These are phyloP conservation scores for sorghum (Sorghum bicolor) DNA, from an alignment of 176 grass and related monocot genomes.

Conservation along the genomic window Sorghum_bicolor_NCBIv3 NC_012870.2:3718501-3719000, in stretches of 20 bases:
- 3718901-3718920: constrained; percentile 67
- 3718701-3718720: constrained; percentile 39
- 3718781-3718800: constrained; percentile 86
- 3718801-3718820: constrained; percentile 71
- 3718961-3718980: constrained; percentile 55
- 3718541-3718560: constrained; percentile 76
- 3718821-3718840: constrained; percentile 92
- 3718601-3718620: constrained; percentile 64
- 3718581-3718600: constrained; percentile 81
- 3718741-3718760: constrained; percentile 62
- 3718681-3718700: constrained; percentile 72
- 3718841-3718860: constrained; percentile 53
- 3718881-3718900: constrained; percentile 66
- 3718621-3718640: constrained; percentile 60
- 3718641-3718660: constrained; percentile 67
- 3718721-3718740: constrained; percentile 35
- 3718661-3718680: constrained; percentile 85
- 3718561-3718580: constrained; percentile 73
- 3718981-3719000: constrained; percentile 61
- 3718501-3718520: constrained; percentile 72
- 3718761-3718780: constrained; percentile 66
- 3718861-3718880: constrained; percentile 52
- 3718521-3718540: constrained; percentile 83
- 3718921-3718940: constrained; percentile 61
- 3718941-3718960: constrained; percentile 47